phyloP scores from a whole-genome alignment of 2,329 filamentous ascomycete species.

The Alternaria sp. region DNA sequence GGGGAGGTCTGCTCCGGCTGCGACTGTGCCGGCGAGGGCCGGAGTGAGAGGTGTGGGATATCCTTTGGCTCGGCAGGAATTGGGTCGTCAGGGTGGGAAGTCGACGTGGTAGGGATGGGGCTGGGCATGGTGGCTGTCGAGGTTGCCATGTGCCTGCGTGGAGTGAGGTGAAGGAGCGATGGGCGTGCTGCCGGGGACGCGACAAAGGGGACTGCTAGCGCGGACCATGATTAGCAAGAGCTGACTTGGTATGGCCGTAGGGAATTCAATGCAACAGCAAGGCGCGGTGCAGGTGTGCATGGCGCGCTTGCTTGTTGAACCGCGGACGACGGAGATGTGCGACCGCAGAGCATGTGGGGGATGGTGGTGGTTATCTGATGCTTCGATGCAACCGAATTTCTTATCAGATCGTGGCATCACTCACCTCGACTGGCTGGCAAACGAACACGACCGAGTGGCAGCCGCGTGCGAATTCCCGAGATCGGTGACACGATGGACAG shows the following conservation, averaged over 20 bases:
- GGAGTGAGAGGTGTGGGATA: slow-evolving; percentile 40
- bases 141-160: slow-evolving; percentile 29
- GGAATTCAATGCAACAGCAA: not conserved
- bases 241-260: slow-evolving; percentile 10
- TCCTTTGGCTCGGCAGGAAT: slow-evolving; percentile 52
- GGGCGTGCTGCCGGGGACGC: slow-evolving; percentile 23
- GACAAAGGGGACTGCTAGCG: slow-evolving; percentile 30
- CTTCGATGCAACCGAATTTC: slow-evolving; percentile 15
- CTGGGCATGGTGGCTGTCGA: slow-evolving; percentile 26
- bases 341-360: slow-evolving; percentile 7
- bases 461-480: slow-evolving; percentile 6
- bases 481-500: slow-evolving; percentile 19
- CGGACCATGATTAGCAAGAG: slow-evolving; percentile 37
- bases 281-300: not conserved
- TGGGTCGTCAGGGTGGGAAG: slow-evolving; percentile 56
- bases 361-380: slow-evolving; percentile 15
- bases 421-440: slow-evolving; percentile 25
- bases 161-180: slow-evolving; percentile 10
- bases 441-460: slow-evolving; percentile 22
- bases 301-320: slow-evolving; percentile 1
- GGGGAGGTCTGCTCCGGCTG: slow-evolving; percentile 46
- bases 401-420: slow-evolving; percentile 41
- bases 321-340: slow-evolving; percentile 5
- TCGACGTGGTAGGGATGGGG: slow-evolving; percentile 50
- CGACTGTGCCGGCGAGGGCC: slow-evolving; percentile 10